Conservation (phyloP, 179 eudicot species). For the Spergularia azorica region DNA sequence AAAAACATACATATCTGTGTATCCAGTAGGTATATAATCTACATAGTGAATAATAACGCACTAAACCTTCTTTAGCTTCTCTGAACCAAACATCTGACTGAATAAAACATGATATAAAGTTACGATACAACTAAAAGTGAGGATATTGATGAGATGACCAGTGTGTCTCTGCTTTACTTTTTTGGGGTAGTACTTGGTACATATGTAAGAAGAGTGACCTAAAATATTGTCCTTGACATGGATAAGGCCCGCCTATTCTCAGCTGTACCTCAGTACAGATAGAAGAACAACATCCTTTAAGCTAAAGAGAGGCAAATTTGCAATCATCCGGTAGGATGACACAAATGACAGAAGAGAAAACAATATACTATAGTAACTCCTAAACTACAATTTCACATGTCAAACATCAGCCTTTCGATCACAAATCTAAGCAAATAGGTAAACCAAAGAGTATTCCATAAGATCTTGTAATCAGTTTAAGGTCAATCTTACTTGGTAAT, state of each 20-base stretch:
- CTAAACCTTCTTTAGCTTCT: too few species aligned
- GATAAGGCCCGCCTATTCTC: not conserved
- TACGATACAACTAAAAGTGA: not conserved
- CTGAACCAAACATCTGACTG: too few species aligned
- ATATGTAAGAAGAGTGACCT: not conserved
- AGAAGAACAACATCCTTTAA: not conserved
- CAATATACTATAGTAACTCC: not conserved
- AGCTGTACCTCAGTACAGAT: not conserved
- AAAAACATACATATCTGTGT: too few species aligned
- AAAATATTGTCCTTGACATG: not conserved
- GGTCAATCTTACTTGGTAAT: constrained; percentile 76
- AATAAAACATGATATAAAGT: too few species aligned
- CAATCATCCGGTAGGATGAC: not conserved
- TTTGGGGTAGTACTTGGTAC: not conserved
- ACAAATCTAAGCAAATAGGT: not conserved
- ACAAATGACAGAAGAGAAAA: not conserved
- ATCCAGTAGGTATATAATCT: too few species aligned
- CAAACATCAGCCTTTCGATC: not conserved
- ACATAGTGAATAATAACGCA: too few species aligned
- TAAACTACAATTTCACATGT: not conserved
- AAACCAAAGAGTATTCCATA: constrained; percentile 1
- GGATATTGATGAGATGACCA: not conserved
- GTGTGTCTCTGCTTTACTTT: not conserved
- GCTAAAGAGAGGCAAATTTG: not conserved
- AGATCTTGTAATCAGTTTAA: constrained; percentile 7